Evolutionary conservation across 73 alveolate genomes (phyloP).

Genomic region (Breviolum minutum): DNA sequence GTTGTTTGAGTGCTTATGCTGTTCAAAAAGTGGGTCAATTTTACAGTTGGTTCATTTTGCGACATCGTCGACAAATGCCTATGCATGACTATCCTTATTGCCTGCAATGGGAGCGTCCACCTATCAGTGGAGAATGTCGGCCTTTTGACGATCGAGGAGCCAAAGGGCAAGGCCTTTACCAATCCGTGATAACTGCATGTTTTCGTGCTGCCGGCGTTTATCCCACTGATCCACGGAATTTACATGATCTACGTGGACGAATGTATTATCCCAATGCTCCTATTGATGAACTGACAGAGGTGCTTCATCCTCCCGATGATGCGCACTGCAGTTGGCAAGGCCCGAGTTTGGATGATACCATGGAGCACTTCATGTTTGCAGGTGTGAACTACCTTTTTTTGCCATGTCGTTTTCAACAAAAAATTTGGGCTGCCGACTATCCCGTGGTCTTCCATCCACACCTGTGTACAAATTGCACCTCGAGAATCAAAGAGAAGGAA

Average conservation of each 20-base stretch:
- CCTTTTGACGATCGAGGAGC: not conserved
- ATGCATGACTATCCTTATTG: not conserved
- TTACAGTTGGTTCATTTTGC: not conserved
- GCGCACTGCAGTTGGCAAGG: conserved; percentile 37
- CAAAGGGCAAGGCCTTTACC: not conserved
- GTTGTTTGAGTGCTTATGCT: conserved; percentile 28
- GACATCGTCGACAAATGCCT: not conserved
- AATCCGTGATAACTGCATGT: not conserved
- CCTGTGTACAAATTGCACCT: conserved; percentile 28
- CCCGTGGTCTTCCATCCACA: conserved; percentile 48
- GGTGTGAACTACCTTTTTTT: conserved; percentile 13
- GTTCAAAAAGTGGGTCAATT: not conserved
- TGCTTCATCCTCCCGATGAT: conserved; percentile 24
- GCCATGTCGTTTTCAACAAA: conserved; percentile 1
- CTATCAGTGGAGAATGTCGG: not conserved
- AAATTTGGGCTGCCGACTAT: conserved; percentile 47
- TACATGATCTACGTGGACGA: conserved; percentile 11
- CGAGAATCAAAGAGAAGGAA: not conserved
- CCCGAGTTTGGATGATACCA: not conserved
- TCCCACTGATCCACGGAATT: conserved; percentile 23
- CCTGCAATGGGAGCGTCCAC: conserved; percentile 8
- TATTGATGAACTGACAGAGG: not conserved
- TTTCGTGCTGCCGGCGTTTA: conserved; percentile 33
- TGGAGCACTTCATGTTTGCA: not conserved
- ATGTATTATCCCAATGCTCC: not conserved